Evolutionary conservation across 2,329 filamentous ascomycete species (phyloP).

Genomic region (Blastomyces parvus): DNA sequence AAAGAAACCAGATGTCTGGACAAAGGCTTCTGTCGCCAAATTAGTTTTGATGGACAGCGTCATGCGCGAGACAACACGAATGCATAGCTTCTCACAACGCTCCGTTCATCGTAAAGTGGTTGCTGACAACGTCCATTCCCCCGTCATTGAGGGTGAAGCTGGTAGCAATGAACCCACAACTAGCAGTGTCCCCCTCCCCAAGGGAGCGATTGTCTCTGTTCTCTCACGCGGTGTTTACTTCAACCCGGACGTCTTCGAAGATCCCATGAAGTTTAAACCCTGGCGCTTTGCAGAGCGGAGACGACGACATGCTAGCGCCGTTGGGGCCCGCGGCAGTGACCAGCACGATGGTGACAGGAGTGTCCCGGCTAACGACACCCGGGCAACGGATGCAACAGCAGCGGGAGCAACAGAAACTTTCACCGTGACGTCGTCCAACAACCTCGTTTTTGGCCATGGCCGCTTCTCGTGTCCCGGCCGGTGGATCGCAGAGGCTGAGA

Average conservation of each 20-base stretch:
- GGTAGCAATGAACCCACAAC: background rate
- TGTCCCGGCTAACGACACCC: background rate
- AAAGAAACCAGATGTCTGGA: conserved; percentile 30
- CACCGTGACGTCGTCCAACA: background rate
- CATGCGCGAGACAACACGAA: conserved; percentile 37
- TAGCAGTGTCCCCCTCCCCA: background rate
- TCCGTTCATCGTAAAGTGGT: conserved; percentile 24
- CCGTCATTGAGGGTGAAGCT: background rate
- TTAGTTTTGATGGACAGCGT: conserved; percentile 37
- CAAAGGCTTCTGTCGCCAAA: conserved; percentile 29
- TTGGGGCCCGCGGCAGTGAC: background rate
- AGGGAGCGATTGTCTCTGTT: conserved; percentile 1
- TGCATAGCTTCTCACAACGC: conserved; percentile 24
- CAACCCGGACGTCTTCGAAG: background rate
- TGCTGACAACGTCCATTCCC: conserved; percentile 2
- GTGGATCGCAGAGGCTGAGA: background rate
- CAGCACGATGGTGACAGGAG: background rate
- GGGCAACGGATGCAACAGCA: background rate
- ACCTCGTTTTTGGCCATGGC: background rate
- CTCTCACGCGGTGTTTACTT: background rate
- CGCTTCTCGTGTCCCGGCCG: background rate
- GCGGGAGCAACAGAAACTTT: background rate
- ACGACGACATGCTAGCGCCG: background rate
- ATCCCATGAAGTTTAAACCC: background rate
- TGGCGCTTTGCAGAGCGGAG: conserved; percentile 1